Conservation (phyloP, 1,139 yeast species). For the Yamadazyma epiphylla region DNA sequence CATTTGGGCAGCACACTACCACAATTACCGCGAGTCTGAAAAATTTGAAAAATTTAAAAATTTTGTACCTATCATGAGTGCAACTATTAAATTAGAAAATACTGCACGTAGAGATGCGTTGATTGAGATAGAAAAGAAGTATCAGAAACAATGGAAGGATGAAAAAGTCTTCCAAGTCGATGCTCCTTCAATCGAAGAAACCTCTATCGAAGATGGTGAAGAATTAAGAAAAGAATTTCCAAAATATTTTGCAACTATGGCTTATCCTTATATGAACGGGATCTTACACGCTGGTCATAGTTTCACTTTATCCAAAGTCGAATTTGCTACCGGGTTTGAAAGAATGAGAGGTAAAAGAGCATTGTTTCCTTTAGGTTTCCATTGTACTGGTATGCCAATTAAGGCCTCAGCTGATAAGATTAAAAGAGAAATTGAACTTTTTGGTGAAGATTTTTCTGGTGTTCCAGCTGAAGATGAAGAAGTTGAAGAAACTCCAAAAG, state of each 20-base stretch:
- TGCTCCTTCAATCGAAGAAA: constrained; percentile 75
- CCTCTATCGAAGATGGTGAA: constrained; percentile 56
- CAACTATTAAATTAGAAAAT: constrained; percentile 42
- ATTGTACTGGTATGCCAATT: constrained; percentile 99
- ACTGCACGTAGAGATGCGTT: constrained; percentile 93
- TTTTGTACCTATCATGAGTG: constrained; percentile 28
- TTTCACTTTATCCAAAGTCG: constrained; percentile 92
- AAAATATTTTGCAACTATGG: constrained; percentile 90
- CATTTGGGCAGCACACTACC: constrained; percentile 1
- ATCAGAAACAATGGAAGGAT: constrained; percentile 83
- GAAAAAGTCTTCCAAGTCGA: constrained; percentile 81
- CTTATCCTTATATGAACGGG: constrained; percentile 99
- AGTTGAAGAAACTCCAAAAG: constrained; percentile 22
- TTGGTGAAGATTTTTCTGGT: constrained; percentile 79
- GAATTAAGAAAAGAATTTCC: constrained; percentile 79
- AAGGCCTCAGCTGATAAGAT: constrained; percentile 95
- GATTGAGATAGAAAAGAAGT: constrained; percentile 84
- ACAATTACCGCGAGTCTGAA: not conserved
- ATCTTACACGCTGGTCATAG: constrained; percentile 97
- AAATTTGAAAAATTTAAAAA: constrained; percentile 6
- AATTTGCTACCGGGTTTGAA: constrained; percentile 90
- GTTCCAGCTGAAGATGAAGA: constrained; percentile 53
- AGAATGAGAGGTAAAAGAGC: constrained; percentile 94
- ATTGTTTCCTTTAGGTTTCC: constrained; percentile 95
- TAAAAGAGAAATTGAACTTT: constrained; percentile 85